A percentile compares a stretch with the other conserved stretches of the same genome.
Conservation (phyloP, 148 eudicot genomes). For the Oxyria digyna region DNA sequence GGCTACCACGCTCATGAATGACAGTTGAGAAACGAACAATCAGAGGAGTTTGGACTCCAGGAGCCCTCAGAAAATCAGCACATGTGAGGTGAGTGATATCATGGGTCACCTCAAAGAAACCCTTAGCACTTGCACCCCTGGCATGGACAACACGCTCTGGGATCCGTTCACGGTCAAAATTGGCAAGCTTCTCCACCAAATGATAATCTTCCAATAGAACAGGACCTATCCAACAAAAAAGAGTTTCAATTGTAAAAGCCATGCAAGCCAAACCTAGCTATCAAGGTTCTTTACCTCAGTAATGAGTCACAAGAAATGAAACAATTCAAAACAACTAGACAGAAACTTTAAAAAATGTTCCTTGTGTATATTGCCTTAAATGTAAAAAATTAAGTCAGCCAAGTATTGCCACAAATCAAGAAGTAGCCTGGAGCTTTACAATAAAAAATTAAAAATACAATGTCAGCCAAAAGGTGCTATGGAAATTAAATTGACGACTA, state of each 20-base stretch:
- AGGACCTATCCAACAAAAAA: conserved; percentile 34
- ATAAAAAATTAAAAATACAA: neutral
- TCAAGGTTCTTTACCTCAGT: neutral
- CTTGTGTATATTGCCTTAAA: neutral
- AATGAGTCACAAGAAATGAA: neutral
- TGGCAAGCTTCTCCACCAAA: conserved; percentile 68
- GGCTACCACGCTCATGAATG: conserved; percentile 96
- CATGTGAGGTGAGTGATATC: conserved; percentile 71
- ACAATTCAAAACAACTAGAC: neutral
- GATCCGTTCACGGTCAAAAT: conserved; percentile 65
- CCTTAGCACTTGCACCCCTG: conserved; percentile 75
- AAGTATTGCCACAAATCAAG: neutral
- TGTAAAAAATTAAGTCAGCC: neutral
- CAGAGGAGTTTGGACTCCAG: conserved; percentile 91
- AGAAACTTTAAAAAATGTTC: neutral
- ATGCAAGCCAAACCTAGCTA: neutral
- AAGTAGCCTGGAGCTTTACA: neutral
- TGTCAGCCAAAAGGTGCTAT: neutral
- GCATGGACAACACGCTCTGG: conserved; percentile 88
- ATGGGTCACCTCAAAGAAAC: conserved; percentile 83
- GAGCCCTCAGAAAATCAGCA: conserved; percentile 87
- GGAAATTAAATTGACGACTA: neutral
- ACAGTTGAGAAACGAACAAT: conserved; percentile 97
- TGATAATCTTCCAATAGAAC: conserved; percentile 76
- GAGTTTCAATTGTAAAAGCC: neutral